phyloP scores from a whole-genome alignment of 1,284 basidiomycete genomes.

The Papiliotrema nemorosa region DNA sequence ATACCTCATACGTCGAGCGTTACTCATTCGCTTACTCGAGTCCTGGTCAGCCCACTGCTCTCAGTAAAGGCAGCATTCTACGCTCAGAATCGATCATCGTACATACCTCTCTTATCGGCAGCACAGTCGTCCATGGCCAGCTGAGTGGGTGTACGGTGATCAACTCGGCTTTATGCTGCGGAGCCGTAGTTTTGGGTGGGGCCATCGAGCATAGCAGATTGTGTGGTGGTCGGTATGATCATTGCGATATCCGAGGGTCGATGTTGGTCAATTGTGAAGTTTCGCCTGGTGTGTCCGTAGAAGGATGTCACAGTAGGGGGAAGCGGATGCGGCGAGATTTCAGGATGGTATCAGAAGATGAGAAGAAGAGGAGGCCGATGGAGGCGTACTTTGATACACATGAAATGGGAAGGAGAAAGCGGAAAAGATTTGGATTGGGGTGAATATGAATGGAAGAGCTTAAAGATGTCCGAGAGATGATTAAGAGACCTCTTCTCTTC shows the following conservation, averaged over 20 bases:
- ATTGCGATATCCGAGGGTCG: not conserved
- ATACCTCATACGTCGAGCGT: not conserved
- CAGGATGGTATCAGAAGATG: constrained; percentile 26
- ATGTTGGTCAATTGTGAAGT: not conserved
- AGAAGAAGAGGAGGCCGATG: constrained; percentile 15
- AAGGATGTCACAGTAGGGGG: no score
- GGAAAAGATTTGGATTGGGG: constrained; percentile 7
- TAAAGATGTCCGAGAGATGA: no score
- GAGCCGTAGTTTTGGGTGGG: not conserved
- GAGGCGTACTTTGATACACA: constrained; percentile 7
- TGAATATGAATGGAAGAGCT: no score
- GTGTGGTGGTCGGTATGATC: not conserved
- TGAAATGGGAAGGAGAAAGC: constrained; percentile 9
- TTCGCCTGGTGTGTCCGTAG: no score
- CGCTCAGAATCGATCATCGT: not conserved
- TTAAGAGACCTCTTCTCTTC: no score
- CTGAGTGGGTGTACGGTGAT: not conserved
- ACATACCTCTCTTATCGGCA: not conserved
- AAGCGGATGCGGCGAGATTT: constrained; percentile 24
- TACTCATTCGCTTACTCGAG: not conserved
- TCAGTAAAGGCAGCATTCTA: not conserved
- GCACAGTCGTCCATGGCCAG: not conserved
- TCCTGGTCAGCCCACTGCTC: not conserved
- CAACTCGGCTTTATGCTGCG: not conserved
- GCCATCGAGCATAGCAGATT: not conserved